phyloP scores from a whole-genome alignment of 371 early-diverging fungal species.

The Actinomortierella ambigua region DNA sequence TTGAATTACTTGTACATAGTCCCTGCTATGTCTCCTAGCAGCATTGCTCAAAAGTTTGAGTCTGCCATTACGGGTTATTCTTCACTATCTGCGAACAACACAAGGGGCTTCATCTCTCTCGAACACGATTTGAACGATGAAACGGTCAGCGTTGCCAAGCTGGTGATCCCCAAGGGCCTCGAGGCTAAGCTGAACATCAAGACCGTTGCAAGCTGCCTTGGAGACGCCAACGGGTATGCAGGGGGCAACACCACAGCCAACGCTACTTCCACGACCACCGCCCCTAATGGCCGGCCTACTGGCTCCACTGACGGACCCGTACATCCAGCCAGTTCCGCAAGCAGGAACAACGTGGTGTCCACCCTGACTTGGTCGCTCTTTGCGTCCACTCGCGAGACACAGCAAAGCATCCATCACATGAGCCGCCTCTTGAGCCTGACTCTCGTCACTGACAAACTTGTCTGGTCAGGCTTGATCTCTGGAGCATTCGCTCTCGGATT shows the following conservation, averaged over 20 bases:
- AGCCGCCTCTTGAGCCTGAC: no score
- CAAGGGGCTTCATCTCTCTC: conserved; percentile 33
- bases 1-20: neutral
- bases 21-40: neutral
- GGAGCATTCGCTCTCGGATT: no score
- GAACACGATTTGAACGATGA: conserved; percentile 26
- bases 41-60: conserved; percentile 1
- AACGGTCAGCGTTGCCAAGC: conserved; percentile 20
- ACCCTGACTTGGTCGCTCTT: no score
- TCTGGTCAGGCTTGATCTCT: no score
- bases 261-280: no score
- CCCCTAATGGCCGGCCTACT: no score
- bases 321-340: no score
- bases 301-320: no score
- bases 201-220: conserved; percentile 22
- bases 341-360: no score
- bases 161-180: conserved; percentile 15
- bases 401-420: no score
- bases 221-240: conserved; percentile 16
- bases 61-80: conserved; percentile 2
- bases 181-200: conserved; percentile 10
- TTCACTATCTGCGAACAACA: neutral
- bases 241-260: neutral
- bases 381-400: no score
- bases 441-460: no score